Evolutionary conservation across 2,329 filamentous ascomycete species (phyloP).

Genomic region (Rutstroemia sp.): DNA sequence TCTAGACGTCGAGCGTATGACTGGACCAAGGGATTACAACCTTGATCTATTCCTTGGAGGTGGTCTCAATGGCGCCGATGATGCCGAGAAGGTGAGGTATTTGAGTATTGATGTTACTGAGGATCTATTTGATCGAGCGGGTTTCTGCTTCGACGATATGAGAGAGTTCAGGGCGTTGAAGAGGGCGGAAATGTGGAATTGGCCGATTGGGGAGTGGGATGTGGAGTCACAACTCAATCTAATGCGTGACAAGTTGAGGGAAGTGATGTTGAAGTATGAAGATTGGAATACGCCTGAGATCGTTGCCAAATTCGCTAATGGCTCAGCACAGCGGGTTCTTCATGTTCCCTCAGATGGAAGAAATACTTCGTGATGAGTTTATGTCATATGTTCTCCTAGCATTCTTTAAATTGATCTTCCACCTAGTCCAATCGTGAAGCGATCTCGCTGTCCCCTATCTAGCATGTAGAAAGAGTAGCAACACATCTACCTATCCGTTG

Average conservation of each 20-base stretch:
- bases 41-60: slow-evolving; percentile 18
- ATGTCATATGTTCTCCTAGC: too few species aligned
- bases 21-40: slow-evolving; percentile 4
- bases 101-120: slow-evolving; percentile 12
- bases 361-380: too few species aligned
- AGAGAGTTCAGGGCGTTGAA: background rate
- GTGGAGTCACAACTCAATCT: background rate
- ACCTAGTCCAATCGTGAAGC: too few species aligned
- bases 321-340: too few species aligned
- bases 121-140: background rate
- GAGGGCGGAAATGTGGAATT: background rate
- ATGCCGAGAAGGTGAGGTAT: slow-evolving; percentile 14
- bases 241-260: background rate
- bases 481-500: too few species aligned
- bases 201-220: background rate
- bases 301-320: too few species aligned
- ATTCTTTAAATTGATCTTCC: too few species aligned
- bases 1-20: background rate
- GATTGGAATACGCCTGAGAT: background rate
- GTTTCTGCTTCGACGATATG: background rate
- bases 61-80: slow-evolving; percentile 9
- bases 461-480: too few species aligned
- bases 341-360: too few species aligned
- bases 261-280: background rate
- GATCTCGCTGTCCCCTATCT: too few species aligned